Percentiles rank a stretch among this genome's conserved stretches.
Conservation (phyloP, 1,284 basidiomycete species). For the Ustilago xerochloae region DNA sequence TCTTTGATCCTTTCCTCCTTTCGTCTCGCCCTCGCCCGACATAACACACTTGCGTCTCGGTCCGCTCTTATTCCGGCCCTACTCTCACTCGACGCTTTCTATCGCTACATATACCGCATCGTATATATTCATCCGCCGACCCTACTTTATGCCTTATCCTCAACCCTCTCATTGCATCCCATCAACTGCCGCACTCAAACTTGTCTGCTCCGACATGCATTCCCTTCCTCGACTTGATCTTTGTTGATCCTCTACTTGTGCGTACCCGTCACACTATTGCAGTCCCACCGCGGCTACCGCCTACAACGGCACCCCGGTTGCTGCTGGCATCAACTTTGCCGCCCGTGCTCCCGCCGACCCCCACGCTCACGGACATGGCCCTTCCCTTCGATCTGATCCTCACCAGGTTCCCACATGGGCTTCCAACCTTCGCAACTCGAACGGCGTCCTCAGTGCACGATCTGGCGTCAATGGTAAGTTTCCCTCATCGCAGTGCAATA, state of each 20-base stretch:
- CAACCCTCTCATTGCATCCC: too few species aligned
- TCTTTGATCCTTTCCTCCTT: not conserved
- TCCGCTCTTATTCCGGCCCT: too few species aligned
- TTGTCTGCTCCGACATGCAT: not conserved
- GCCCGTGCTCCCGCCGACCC: conserved; percentile 60
- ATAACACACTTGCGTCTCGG: not conserved
- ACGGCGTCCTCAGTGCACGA: conserved; percentile 49
- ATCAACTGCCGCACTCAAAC: too few species aligned
- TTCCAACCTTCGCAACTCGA: conserved; percentile 45
- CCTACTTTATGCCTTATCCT: too few species aligned
- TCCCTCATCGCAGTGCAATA: not conserved
- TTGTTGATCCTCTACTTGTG: conserved; percentile 14
- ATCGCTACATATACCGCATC: too few species aligned
- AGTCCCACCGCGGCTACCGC: conserved; percentile 56
- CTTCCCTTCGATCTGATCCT: conserved; percentile 52
- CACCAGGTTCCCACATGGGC: conserved; percentile 54
- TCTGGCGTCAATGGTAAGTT: conserved; percentile 55
- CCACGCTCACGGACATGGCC: conserved; percentile 52
- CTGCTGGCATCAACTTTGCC: conserved; percentile 57
- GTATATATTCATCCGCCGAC: too few species aligned
- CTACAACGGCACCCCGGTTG: conserved; percentile 54
- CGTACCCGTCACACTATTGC: conserved; percentile 20
- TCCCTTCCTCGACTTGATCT: not conserved
- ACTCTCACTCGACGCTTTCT: too few species aligned
- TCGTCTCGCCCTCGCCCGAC: not conserved